Base-by-base conservation (phyloP, 495 filamentous ascomycete species). In the Corynascus novoguineensis region DNA sequence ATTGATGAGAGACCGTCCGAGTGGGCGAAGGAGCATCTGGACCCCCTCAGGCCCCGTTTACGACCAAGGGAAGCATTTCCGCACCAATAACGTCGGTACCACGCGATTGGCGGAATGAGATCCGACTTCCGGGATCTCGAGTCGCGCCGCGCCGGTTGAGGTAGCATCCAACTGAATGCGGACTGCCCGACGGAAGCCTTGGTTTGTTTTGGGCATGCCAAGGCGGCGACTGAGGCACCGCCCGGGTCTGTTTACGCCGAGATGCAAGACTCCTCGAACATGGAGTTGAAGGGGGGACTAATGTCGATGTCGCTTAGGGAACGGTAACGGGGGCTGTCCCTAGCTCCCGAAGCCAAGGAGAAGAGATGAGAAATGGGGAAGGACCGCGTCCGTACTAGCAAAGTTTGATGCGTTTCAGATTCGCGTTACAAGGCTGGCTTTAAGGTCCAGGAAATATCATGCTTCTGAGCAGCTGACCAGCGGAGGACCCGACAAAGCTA, bases 31-130 rank as follows among this genome's bases (percentile, higher is more conserved):
- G 22, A 21, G 4, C 25, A 29, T 50, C 48, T 29, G 21, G 31
- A 22, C 1, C 5, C 24, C 17, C 19, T 22, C 31, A n/a, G n/a
- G n/a, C n/a, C n/a, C n/a, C 12, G 17, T 17, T 22, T n/a, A n/a
- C 9, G 11, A 6, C 4, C 14, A 53, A 31, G 27, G 51, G 49
- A n/a, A 21, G 19, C 17, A 12, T 41, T 53, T 32, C 45, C 52
- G 32, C 27, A n/a, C 44, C 31, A 24, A 59, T 48, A 50, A 47
- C 32, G n/a, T n/a, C 15, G 0, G 21, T 3, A 32, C 28, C 0
- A 31, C 37, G 35, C 52, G 28, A 68, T 68, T 68, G 66, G 66
- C 59, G 66, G 66, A 64, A 66, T 48, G 37, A 42, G 46, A 32
- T 4, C 17, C 17, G 49, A 27, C 57, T 28, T 45, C 49, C 31